Evolutionary conservation across 495 filamentous ascomycete genomes (phyloP), one percentile per base, ranked within the genome.

Genomic region (Xylaria curta): DNA sequence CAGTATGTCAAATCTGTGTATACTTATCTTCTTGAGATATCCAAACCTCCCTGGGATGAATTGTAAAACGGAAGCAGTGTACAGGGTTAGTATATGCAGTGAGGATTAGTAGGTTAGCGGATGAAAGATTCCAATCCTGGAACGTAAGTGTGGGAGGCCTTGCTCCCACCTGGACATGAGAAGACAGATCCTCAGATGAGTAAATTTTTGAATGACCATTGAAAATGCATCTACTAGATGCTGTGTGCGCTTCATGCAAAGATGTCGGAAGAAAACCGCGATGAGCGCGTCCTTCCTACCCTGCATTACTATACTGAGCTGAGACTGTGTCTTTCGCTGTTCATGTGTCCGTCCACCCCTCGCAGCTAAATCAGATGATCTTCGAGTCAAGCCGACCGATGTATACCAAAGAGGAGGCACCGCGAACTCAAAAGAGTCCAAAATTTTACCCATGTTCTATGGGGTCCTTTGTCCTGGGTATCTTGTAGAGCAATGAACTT

Each of bases 251-350:
- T 76, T 74, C 74, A 74, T 76, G 70, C 72, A 44, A 73, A 71
- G 72, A 74, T 76, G 21, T 33, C 24, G n/a, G 59, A 36, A 67
- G 26, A 62, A 64, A 70, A 63, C 61, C 70, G 58, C 64, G 19
- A 58, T n/a, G 59, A 64, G 59, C 51, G 67, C 24, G 19, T 66
- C 62, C 70, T 74, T 74, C 74, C 61, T 72, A 62, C 73, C 61
- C 51, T 75, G 72, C 74, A 78, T 76, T 78, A 78, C 74, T 78
- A 78, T 78, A 59, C 72, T 70, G 68, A 64, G 68, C 62, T 73
- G 73, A 46, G 65, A 31, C 65, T 33, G 53, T 24, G 5, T 59
- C 53, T 56, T 51, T 46, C 64, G 36, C 36, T 38, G 72, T 53
- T 69, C 54, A 67, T 21, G 9, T 53, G 24, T 53, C 21, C 53